These are phyloP conservation scores for Cubamyces sp. DNA, from an alignment of 768 basidiomycete species.

Conservation along the genomic window DNA sequence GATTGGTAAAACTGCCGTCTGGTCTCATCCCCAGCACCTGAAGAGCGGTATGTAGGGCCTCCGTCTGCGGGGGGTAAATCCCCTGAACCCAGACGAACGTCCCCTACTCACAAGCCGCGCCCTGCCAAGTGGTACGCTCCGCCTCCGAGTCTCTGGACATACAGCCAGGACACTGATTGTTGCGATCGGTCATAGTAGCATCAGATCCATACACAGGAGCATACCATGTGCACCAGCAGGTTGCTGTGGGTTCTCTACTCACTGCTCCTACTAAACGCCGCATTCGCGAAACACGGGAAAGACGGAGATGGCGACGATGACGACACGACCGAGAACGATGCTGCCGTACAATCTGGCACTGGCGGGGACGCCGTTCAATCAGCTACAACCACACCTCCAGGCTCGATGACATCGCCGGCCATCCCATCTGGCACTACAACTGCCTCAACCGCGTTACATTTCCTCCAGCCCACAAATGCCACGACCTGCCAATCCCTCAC, in stretches of 20 bases:
- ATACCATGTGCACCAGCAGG: background rate
- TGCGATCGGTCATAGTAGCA: no score
- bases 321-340: background rate
- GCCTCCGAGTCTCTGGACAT: no score
- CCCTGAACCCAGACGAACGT: background rate
- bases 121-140: no score
- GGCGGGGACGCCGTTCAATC: background rate
- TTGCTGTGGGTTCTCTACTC: background rate
- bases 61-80: no score
- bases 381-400: background rate
- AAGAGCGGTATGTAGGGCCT: no score
- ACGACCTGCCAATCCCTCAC: slow-evolving; percentile 36
- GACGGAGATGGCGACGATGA: slow-evolving; percentile 6
- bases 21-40: no score
- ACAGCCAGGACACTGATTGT: no score
- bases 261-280: background rate
- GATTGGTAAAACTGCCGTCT: no score
- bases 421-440: slow-evolving; percentile 1
- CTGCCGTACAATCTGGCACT: background rate
- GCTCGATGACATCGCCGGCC: background rate
- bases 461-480: slow-evolving; percentile 32
- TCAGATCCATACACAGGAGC: no score
- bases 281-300: slow-evolving; percentile 15
- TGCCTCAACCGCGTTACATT: slow-evolving; percentile 25
- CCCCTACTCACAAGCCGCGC: no score